Percentiles rank a stretch among this genome's conserved stretches.
phyloP scores from a whole-genome alignment of 2,329 filamentous ascomycete species.

The Calonectria ilicicola region DNA sequence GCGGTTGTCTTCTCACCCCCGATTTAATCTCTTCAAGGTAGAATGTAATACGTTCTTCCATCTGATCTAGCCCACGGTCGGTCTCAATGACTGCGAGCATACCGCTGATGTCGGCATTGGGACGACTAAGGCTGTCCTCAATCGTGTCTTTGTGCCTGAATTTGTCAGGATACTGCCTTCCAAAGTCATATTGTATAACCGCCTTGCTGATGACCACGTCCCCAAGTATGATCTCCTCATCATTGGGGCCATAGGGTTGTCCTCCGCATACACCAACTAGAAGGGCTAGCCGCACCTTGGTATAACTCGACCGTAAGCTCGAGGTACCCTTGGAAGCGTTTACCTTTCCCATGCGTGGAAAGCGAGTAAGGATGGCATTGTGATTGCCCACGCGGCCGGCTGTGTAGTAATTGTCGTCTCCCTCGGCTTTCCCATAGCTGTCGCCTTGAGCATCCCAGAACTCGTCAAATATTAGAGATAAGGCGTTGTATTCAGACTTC shows the following conservation, averaged over 20 bases:
- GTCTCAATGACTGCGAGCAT: neutral
- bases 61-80: neutral
- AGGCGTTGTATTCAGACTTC: neutral
- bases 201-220: slow-evolving; percentile 48
- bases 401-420: slow-evolving; percentile 45
- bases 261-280: slow-evolving; percentile 57
- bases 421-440: slow-evolving; percentile 32
- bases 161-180: slow-evolving; percentile 29
- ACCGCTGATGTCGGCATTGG: neutral
- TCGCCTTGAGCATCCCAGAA: neutral
- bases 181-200: slow-evolving; percentile 44
- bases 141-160: slow-evolving; percentile 40
- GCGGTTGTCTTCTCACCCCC: neutral
- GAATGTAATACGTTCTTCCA: neutral
- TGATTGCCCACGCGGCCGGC: slow-evolving; percentile 43
- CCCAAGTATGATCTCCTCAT: slow-evolving; percentile 42
- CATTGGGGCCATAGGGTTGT: slow-evolving; percentile 36
- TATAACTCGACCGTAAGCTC: slow-evolving; percentile 49
- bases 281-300: slow-evolving; percentile 47
- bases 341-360: slow-evolving; percentile 44
- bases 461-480: neutral
- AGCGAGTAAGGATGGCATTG: slow-evolving; percentile 44
- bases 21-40: neutral
- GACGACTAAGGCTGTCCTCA: slow-evolving; percentile 36
- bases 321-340: slow-evolving; percentile 40